phyloP scores from a whole-genome alignment of 306 rosid genomes.

The Sicyos baderoa region DNA sequence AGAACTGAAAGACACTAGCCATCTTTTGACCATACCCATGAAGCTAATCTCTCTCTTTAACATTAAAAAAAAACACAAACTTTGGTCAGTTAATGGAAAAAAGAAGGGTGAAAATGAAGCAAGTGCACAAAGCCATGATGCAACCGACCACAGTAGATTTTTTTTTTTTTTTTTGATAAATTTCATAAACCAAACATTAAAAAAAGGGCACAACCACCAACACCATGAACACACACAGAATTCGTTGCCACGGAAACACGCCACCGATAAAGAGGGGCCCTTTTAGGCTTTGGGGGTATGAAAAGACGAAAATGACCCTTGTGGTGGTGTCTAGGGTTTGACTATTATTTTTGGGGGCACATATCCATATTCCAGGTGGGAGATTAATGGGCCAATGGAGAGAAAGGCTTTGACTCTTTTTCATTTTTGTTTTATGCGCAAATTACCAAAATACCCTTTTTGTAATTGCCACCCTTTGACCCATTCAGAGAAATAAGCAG shows the following conservation, averaged over 20 bases:
- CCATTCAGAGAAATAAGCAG: no score
- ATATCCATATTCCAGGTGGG: not conserved
- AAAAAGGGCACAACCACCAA: conserved; percentile 47
- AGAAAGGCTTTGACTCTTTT: not conserved
- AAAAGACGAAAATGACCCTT: conserved; percentile 36
- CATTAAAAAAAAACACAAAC: not conserved
- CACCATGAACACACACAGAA: conserved; percentile 18
- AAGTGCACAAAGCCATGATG: conserved; percentile 11
- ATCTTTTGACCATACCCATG: conserved; percentile 10
- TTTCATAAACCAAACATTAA: not conserved
- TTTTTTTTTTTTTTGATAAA: no score
- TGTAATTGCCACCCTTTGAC: not conserved
- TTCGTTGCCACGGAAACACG: conserved; percentile 67
- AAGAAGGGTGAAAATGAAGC: conserved; percentile 5
- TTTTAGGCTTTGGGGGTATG: no score
- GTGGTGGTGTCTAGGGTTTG: not conserved
- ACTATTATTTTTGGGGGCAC: not conserved
- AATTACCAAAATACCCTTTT: not conserved
- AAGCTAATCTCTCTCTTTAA: not conserved
- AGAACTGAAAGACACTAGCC: conserved; percentile 16
- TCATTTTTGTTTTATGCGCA: not conserved
- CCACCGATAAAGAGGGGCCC: conserved; percentile 41
- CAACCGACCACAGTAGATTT: conserved; percentile 18
- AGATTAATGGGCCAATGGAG: not conserved
- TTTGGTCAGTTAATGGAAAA: conserved; percentile 1